Evolutionary conservation across 345 rosid species (phyloP).

Genomic region (Citrus mangshanensis): DNA sequence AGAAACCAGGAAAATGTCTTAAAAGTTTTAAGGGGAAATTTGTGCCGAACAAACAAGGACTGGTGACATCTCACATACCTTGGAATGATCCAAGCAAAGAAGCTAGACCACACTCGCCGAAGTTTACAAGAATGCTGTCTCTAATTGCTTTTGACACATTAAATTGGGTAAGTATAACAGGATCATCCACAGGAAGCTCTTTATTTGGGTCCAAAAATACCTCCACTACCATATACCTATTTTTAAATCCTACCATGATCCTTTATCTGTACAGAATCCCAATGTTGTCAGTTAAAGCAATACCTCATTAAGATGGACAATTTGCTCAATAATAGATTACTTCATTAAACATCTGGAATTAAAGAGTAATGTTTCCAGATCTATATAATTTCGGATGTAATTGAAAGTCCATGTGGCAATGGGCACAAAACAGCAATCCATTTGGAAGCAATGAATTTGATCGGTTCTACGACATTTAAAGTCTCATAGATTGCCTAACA

Average conservation of each 20-base stretch:
- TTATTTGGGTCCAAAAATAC: slow-evolving; percentile 67
- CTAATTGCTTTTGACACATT: slow-evolving; percentile 59
- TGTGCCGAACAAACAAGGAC: not conserved
- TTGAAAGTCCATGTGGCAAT: not conserved
- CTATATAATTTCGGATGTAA: not conserved
- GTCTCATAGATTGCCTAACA: not conserved
- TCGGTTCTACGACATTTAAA: not conserved
- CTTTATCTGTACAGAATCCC: not conserved
- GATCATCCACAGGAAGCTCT: slow-evolving; percentile 45
- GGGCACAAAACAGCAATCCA: not conserved
- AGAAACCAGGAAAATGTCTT: not conserved
- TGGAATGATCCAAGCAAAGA: slow-evolving; percentile 67
- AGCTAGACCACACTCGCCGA: slow-evolving; percentile 75
- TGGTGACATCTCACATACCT: slow-evolving; percentile 18
- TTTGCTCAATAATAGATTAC: not conserved
- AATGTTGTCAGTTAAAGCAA: not conserved
- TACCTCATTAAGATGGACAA: not conserved
- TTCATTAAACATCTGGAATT: not conserved
- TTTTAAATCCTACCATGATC: slow-evolving; percentile 75
- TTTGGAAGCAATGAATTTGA: not conserved
- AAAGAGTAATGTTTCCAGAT: not conserved
- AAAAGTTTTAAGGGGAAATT: not conserved
- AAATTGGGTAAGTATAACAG: slow-evolving; percentile 61
- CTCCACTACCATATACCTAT: slow-evolving; percentile 74
- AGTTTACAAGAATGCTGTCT: slow-evolving; percentile 64